A percentile compares a stretch with the other conserved stretches of the same genome.
Evolutionary conservation across 2,329 filamentous ascomycete genomes (phyloP).

Genomic region (Calonectria honghensis): DNA sequence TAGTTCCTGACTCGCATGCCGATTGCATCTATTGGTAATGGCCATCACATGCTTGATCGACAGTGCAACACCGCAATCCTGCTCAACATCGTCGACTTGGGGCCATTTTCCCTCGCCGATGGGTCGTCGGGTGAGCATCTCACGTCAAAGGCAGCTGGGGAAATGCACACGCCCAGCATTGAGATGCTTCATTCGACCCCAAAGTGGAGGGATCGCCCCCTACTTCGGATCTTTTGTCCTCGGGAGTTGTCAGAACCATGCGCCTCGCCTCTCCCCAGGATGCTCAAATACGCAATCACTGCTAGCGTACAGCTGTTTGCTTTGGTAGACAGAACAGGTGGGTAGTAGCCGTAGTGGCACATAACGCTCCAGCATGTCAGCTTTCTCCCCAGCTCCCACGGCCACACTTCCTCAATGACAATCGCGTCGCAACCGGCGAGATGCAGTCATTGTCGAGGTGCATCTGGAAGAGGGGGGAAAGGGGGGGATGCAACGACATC

Average conservation of each 20-base stretch:
- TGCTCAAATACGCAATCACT: slow-evolving; percentile 31
- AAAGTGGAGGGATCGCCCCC: slow-evolving; percentile 36
- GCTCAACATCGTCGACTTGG: slow-evolving; percentile 11
- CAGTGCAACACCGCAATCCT: slow-evolving; percentile 10
- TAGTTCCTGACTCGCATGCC: slow-evolving; percentile 27
- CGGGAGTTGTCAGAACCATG: slow-evolving; percentile 40
- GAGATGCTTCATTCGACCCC: slow-evolving; percentile 30
- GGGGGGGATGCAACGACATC: slow-evolving; percentile 23
- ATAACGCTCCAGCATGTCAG: slow-evolving; percentile 33
- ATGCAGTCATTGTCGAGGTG: slow-evolving; percentile 34
- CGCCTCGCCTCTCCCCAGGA: slow-evolving; percentile 18
- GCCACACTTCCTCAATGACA: slow-evolving; percentile 30
- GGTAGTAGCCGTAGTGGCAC: slow-evolving; percentile 46
- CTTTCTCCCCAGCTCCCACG: slow-evolving; percentile 25
- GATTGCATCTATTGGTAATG: slow-evolving; percentile 20
- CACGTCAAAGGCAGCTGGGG: slow-evolving; percentile 31
- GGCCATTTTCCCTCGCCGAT: slow-evolving; percentile 18
- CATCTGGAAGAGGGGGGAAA: slow-evolving; percentile 26
- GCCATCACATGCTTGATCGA: slow-evolving; percentile 43
- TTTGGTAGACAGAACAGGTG: slow-evolving; percentile 37
- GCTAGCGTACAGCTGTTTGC: slow-evolving; percentile 26
- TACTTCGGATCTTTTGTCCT: slow-evolving; percentile 45
- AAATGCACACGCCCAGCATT: slow-evolving; percentile 41
- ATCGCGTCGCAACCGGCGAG: slow-evolving; percentile 30
- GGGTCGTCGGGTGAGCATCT: slow-evolving; percentile 32